phyloP scores from a whole-genome alignment of 2,329 filamentous ascomycete species.

The Ceratocystis eucalypticola region DNA sequence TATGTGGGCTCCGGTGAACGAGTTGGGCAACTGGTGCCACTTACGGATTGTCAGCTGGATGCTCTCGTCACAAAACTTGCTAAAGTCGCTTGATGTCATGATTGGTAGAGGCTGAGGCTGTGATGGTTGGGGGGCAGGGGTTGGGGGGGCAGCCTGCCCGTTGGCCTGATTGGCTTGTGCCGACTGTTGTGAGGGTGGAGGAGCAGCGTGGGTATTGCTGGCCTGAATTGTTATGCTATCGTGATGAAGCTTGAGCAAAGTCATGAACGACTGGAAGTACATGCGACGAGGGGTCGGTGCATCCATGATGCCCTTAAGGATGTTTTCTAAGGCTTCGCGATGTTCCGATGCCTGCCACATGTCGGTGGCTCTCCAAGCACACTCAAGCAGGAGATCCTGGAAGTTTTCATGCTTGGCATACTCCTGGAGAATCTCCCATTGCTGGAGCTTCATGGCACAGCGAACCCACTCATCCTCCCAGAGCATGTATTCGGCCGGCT shows the following conservation, averaged over 20 bases:
- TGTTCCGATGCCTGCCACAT: constrained; percentile 83
- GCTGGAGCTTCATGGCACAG: constrained; percentile 93
- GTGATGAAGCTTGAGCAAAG: constrained; percentile 73
- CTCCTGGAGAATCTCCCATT: constrained; percentile 96
- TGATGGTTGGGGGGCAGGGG: neutral
- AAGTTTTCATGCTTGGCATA: constrained; percentile 99
- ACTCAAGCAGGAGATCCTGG: constrained; percentile 88
- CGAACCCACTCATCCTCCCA: constrained; percentile 99
- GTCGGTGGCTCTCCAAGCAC: constrained; percentile 89
- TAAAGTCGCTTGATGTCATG: constrained; percentile 54
- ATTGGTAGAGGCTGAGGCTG: constrained; percentile 14
- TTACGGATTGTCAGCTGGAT: constrained; percentile 95
- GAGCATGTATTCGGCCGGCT: constrained; percentile 92
- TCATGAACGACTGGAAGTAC: constrained; percentile 99
- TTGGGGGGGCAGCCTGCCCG: constrained; percentile 1
- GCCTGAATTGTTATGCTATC: constrained; percentile 15
- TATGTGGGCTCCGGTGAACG: constrained; percentile 88
- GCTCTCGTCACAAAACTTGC: constrained; percentile 83
- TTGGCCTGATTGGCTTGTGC: constrained; percentile 12
- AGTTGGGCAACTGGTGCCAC: constrained; percentile 94
- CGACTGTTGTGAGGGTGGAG: neutral
- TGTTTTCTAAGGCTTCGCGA: constrained; percentile 75
- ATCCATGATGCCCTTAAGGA: constrained; percentile 96
- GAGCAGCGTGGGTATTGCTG: constrained; percentile 59
- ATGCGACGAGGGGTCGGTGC: constrained; percentile 84